A percentile compares a stretch with the other conserved stretches of the same genome.
phyloP scores from a whole-genome alignment of 495 filamentous ascomycete genomes.

The Neurospora sp. region DNA sequence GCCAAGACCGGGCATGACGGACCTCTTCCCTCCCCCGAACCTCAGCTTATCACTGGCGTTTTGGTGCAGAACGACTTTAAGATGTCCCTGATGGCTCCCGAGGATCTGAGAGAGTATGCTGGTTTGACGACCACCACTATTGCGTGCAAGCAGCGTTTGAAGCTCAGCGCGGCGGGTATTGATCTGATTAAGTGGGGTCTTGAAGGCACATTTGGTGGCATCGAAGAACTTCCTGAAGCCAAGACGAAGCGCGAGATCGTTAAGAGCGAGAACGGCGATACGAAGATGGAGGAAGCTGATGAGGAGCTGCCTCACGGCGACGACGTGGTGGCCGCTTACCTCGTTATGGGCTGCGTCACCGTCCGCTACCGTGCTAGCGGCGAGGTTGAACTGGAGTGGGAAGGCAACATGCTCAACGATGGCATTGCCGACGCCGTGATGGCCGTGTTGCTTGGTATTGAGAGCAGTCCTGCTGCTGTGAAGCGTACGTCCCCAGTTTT shows the following conservation, averaged over 20 bases:
- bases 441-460: conserved; percentile 78
- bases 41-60: conserved; percentile 69
- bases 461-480: conserved; percentile 89
- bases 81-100: conserved; percentile 88
- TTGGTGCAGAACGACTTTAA: conserved; percentile 96
- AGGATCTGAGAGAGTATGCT: conserved; percentile 90
- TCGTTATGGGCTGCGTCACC: conserved; percentile 84
- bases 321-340: conserved; percentile 47
- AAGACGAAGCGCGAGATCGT: conserved; percentile 32
- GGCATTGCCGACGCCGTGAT: conserved; percentile 93
- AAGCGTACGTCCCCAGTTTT: conserved; percentile 52
- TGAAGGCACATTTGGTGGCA: conserved; percentile 81
- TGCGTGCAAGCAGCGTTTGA: conserved; percentile 78
- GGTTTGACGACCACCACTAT: conserved; percentile 90
- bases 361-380: conserved; percentile 60
- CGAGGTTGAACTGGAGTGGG: conserved; percentile 89
- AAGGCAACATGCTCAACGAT: conserved; percentile 95
- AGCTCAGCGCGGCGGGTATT: conserved; percentile 75
- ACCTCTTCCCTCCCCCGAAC: conserved; percentile 10
- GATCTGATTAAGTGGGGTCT: conserved; percentile 90
- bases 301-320: conserved; percentile 39
- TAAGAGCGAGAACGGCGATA: conserved; percentile 39
- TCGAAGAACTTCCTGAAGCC: conserved; percentile 54
- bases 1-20: conserved; percentile 3
- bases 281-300: conserved; percentile 44